These are phyloP conservation scores for Ilyonectria mors-panacis DNA, from an alignment of 2,329 filamentous ascomycete genomes.

Conservation along the genomic window DNA sequence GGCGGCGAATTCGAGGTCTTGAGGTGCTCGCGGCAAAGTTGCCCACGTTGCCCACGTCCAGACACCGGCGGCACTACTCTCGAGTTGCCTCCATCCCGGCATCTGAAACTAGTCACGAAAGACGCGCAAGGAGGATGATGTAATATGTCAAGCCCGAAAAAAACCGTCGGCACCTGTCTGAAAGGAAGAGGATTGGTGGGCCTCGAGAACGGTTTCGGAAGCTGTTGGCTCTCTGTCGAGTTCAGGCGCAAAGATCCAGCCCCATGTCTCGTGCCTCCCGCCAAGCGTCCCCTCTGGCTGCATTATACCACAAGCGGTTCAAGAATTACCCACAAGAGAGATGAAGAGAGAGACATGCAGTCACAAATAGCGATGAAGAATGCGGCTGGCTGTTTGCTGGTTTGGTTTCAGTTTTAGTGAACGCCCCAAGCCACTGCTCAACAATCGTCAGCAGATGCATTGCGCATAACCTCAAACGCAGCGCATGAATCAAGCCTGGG, in stretches of 20 bases:
- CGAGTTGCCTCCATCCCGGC: neutral
- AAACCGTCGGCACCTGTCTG: neutral
- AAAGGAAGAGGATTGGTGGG: neutral
- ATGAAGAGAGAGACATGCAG: neutral
- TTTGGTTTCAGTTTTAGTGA: slow-evolving; percentile 7
- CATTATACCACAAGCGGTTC: slow-evolving; percentile 1
- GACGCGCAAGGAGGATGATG: neutral
- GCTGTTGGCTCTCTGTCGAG: neutral
- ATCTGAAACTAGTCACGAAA: neutral
- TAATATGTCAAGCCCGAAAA: neutral
- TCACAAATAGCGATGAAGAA: slow-evolving; percentile 4
- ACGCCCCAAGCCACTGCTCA: slow-evolving; percentile 1
- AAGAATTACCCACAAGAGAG: neutral
- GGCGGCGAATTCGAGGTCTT: slow-evolving; percentile 16
- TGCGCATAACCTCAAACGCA: slow-evolving; percentile 24
- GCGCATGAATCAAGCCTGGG: slow-evolving; percentile 26
- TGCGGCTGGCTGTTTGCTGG: slow-evolving; percentile 7
- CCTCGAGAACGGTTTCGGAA: neutral
- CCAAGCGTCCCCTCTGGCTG: neutral
- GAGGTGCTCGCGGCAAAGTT: neutral
- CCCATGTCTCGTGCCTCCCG: slow-evolving; percentile 12
- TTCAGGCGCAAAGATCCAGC: neutral
- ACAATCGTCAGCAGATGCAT: slow-evolving; percentile 22
- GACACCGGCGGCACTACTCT: neutral
- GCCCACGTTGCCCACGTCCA: neutral